These are phyloP conservation scores for Apostasia shenzhenica DNA, from an alignment of 106 monocot genomes.

Conservation along the genomic window DNA sequence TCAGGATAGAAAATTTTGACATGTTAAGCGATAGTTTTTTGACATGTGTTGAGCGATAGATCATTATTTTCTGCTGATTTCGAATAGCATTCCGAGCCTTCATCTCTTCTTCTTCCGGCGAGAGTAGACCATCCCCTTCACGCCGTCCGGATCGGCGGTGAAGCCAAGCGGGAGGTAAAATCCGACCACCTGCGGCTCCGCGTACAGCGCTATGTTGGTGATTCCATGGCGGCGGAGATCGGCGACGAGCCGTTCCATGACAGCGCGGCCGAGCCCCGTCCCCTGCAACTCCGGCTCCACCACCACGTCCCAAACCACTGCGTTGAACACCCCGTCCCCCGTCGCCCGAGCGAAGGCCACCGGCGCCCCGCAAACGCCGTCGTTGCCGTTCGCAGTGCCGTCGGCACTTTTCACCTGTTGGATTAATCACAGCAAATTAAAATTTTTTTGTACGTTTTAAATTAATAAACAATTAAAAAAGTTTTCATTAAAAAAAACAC, in stretches of 20 bases:
- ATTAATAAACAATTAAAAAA: too few species aligned
- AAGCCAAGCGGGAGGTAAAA: conserved; percentile 90
- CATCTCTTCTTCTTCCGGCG: conserved; percentile 26
- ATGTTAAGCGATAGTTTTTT: too few species aligned
- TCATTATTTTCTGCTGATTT: too few species aligned
- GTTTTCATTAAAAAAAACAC: too few species aligned
- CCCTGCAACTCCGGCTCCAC: conserved; percentile 90
- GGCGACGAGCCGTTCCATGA: conserved; percentile 76
- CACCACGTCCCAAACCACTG: conserved; percentile 98
- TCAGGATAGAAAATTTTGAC: too few species aligned
- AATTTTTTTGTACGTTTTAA: too few species aligned
- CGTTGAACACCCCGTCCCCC: conserved; percentile 95
- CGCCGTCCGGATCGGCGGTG: conserved; percentile 74
- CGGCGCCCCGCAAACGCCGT: conserved; percentile 15
- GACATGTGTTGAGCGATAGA: too few species aligned
- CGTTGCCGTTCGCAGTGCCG: not conserved
- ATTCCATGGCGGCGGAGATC: conserved; percentile 44
- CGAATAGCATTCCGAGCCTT: conserved; percentile 10
- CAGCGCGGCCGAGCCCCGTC: conserved; percentile 75
- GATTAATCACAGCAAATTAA: too few species aligned
- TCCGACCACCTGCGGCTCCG: conserved; percentile 79
- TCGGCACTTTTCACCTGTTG: too few species aligned
- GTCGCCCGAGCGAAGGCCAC: conserved; percentile 85
- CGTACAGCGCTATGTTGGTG: conserved; percentile 76
- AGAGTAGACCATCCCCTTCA: conserved; percentile 85